Evolutionary conservation across 148 eudicot genomes (phyloP).

Genomic region (Rheum nobile): DNA sequence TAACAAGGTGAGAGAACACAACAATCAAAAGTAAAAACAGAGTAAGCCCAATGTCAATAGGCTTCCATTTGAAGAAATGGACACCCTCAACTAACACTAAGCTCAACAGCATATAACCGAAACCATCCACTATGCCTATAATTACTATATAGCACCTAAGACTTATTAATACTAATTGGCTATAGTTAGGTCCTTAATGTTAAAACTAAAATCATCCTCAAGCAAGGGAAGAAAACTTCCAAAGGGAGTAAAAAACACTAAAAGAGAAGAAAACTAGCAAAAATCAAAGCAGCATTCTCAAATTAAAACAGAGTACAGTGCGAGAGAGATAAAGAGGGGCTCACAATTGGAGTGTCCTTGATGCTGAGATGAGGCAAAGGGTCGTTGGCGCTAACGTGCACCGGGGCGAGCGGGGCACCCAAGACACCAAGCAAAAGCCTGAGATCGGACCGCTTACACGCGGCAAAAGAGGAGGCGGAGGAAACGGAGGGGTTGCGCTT

Average conservation of each 20-base stretch:
- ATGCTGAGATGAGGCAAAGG: slow-evolving; percentile 77
- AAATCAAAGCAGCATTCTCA: background rate
- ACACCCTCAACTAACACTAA: background rate
- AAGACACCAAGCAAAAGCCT: slow-evolving; percentile 75
- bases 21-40: background rate
- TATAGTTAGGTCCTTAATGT: background rate
- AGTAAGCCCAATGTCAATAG: background rate
- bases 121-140: background rate
- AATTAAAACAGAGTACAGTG: background rate
- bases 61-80: slow-evolving; percentile 1
- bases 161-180: background rate
- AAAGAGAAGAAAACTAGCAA: slow-evolving; percentile 7
- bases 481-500: slow-evolving; percentile 27
- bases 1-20: background rate
- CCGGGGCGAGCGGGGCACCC: slow-evolving; percentile 95
- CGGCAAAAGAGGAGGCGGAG: slow-evolving; percentile 17
- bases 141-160: background rate
- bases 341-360: slow-evolving; percentile 86
- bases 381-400: slow-evolving; percentile 53
- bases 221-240: no score
- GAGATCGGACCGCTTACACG: slow-evolving; percentile 61
- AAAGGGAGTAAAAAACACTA: no score
- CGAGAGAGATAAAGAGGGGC: slow-evolving; percentile 17
- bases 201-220: background rate
- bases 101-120: background rate